Evolutionary conservation across 2,329 filamentous ascomycete species (phyloP), one percentile per base, ranked within the genome.

Genomic region (Sporothrix protearum): DNA sequence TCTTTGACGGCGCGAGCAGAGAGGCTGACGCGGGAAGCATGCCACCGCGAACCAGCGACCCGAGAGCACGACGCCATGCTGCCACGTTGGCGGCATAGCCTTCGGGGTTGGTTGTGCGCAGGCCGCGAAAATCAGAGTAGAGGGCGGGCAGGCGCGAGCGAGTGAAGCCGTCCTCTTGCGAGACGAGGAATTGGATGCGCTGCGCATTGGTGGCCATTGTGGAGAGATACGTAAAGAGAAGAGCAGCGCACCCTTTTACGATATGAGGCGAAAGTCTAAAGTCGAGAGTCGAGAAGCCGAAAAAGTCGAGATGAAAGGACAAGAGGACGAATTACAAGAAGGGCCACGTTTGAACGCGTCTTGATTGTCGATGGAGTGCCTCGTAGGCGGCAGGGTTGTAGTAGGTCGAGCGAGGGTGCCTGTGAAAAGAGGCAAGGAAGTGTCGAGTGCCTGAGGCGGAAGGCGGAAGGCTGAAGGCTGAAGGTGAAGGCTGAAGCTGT

Each of bases 11-110:
- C 5, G 59, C 19, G 9, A 57, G 19, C 14, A 69, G 12, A 0
- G 57, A 39, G 1, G 74, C n/a, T 1, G 63, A 39, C 25, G 76
- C 72, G n/a, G 79, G 78, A 30, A 79, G 76, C 33, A 80, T 73
- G n/a, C 80, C 80, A 4, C 77, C 77, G 25, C 76, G 75, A 9
- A 76, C 77, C 25, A 81, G 76, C 16, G 74, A 73, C 0, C 78
- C 76, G 12, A 81, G 76, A 6, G 73, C 80, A 12, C 75, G 76
- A 47, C 79, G 78, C 80, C 80, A 81, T 51, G 79, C 79, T 7
- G 78, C 79, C 7, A 80, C 71, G 71, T 81, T 81, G 72, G 79
- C 79, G 36, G 75, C 63, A 71, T 77, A 71, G 71, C 75, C 67
- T 66, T 76, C 74, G 12, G 76, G 73, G 69, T 79, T 76, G 71